These are phyloP conservation scores for Malus orientalis DNA, from an alignment of 306 rosid genomes.

Conservation along the genomic window DNA sequence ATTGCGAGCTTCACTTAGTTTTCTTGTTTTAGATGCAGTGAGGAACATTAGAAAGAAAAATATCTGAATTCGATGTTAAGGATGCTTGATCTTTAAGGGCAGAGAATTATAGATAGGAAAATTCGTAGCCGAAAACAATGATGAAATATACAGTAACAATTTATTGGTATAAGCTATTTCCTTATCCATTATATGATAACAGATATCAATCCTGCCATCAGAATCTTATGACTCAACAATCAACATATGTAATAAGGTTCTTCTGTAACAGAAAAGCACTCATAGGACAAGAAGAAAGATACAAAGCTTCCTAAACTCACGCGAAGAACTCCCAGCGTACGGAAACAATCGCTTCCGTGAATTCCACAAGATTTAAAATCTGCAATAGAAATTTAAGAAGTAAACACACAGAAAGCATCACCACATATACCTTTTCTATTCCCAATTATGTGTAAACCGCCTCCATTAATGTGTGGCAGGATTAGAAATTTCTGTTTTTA, in stretches of 20 bases:
- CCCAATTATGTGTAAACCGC: not conserved
- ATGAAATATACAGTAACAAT: not conserved
- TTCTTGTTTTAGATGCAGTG: slow-evolving; percentile 56
- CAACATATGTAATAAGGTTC: too few species aligned
- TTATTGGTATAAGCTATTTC: too few species aligned
- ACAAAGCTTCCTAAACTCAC: slow-evolving; percentile 83
- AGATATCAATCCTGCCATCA: too few species aligned
- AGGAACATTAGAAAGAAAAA: slow-evolving; percentile 73
- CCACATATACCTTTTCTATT: not conserved
- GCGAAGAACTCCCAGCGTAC: slow-evolving; percentile 68
- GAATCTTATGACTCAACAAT: too few species aligned
- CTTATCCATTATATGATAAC: too few species aligned
- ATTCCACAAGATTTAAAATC: slow-evolving; percentile 69
- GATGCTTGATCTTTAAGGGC: slow-evolving; percentile 4
- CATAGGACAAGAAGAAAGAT: slow-evolving; percentile 33
- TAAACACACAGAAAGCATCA: not conserved
- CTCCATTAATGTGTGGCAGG: not conserved
- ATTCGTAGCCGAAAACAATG: not conserved
- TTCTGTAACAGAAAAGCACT: too few species aligned
- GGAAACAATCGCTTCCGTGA: slow-evolving; percentile 59
- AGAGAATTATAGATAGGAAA: not conserved
- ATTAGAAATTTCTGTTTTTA: not conserved
- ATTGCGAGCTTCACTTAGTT: slow-evolving; percentile 46
- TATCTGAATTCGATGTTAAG: slow-evolving; percentile 62
- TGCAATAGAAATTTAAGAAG: slow-evolving; percentile 19